phyloP scores from a whole-genome alignment of 345 rosid species.

The Pistacia integerrima region DNA sequence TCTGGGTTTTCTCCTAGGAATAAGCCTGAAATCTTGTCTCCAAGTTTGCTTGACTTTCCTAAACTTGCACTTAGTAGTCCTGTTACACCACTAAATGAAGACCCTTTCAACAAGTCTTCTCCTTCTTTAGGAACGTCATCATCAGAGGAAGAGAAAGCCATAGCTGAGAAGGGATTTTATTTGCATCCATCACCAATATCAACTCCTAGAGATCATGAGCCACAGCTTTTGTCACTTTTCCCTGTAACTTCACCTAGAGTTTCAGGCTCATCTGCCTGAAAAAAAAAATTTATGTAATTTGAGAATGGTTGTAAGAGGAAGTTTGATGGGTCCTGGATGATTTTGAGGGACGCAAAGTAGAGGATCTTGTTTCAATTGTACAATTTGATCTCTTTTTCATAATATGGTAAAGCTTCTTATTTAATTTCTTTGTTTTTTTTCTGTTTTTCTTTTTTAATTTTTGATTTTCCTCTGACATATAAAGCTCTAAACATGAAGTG shows the following conservation, averaged over 20 bases:
- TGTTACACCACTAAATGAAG: conserved; percentile 74
- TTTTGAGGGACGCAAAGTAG: conserved; percentile 22
- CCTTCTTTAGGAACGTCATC: conserved; percentile 52
- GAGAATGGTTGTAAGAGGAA: conserved; percentile 14
- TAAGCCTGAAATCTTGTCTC: conserved; percentile 73
- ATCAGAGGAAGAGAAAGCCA: conserved; percentile 80
- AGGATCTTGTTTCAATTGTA: conserved; percentile 45
- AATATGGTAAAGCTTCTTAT: conserved; percentile 34
- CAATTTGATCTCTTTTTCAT: conserved; percentile 43
- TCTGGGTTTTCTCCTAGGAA: conserved; percentile 66
- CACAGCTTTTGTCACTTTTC: conserved; percentile 83
- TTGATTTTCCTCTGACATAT: neutral
- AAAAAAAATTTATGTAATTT: conserved; percentile 15
- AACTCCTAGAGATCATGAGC: conserved; percentile 90
- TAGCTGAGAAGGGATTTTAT: conserved; percentile 87
- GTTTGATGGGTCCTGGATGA: conserved; percentile 23
- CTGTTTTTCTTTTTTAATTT: neutral
- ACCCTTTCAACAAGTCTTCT: conserved; percentile 65
- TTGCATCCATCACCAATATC: conserved; percentile 89
- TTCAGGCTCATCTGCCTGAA: conserved; percentile 51
- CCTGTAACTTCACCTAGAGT: conserved; percentile 85
- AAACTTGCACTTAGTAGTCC: conserved; percentile 85
- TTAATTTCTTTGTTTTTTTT: neutral
- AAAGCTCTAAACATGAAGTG: neutral
- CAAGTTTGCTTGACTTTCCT: conserved; percentile 91